phyloP scores from a whole-genome alignment of 768 basidiomycete genomes.

The Boletus patriciae region DNA sequence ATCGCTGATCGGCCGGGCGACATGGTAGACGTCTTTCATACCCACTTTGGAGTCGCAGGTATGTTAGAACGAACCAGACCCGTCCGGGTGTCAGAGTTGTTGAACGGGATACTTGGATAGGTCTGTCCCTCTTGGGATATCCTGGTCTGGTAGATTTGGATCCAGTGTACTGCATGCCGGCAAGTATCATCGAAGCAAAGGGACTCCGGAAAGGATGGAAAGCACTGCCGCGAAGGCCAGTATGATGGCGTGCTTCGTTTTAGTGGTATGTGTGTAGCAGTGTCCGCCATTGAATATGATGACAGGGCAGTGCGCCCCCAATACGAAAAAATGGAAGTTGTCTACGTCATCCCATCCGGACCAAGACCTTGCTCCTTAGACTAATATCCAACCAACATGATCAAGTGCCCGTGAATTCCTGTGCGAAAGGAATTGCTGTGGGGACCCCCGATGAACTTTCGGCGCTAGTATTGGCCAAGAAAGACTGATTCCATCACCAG shows the following conservation, averaged over 20 bases:
- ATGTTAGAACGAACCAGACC: conserved; percentile 7
- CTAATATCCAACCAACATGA: conserved; percentile 2
- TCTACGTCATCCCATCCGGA: conserved; percentile 1
- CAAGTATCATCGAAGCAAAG: conserved; percentile 60
- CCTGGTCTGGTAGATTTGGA: conserved; percentile 83
- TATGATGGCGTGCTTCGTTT: conserved; percentile 12
- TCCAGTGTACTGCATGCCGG: conserved; percentile 97
- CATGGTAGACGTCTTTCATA: conserved; percentile 98
- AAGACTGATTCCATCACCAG: neutral
- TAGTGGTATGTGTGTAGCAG: neutral
- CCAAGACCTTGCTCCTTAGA: neutral
- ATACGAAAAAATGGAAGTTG: conserved; percentile 19
- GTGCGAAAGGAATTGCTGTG: conserved; percentile 14
- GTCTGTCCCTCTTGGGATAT: conserved; percentile 86
- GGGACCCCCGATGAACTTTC: neutral
- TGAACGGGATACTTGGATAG: conserved; percentile 31
- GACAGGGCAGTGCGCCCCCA: conserved; percentile 7
- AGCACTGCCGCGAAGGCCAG: conserved; percentile 29
- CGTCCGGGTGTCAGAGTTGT: neutral
- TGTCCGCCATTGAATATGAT: conserved; percentile 3
- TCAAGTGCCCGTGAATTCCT: conserved; percentile 8
- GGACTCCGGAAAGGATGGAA: conserved; percentile 61
- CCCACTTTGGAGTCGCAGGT: conserved; percentile 89
- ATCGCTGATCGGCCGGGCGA: conserved; percentile 94
- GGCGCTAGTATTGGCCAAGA: neutral